Base-by-base conservation (phyloP, 192 early-diverging fungal genomes). In the Jimgerdemannia lactiflua region DNA sequence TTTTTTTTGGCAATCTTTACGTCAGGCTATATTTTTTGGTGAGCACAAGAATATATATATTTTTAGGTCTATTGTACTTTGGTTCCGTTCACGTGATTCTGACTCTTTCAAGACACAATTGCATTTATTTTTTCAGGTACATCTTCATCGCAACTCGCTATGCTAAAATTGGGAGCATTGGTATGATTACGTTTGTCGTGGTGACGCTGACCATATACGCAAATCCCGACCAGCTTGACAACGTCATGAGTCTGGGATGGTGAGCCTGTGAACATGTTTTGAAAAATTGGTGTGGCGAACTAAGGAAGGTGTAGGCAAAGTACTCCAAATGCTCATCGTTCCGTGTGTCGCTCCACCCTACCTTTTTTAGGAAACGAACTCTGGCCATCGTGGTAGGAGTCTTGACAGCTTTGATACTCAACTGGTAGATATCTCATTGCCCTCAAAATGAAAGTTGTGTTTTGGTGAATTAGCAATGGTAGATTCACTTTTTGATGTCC, bases 361-460 rank as follows among this genome's bases (percentile, higher is more conserved):
- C 29, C 29, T 29, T 29, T 29, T 69, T 18, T 40, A 80, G 79
- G 75, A 78, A 86, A 67, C 83, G 90, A 3, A 88, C 85, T 0
- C 39, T 73, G 10, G 81, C 91, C 0, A 87, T 93, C 70, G 79
- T 88, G 39, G 77, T 92, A 67, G 92, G 91, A n/a, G 85, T 89
- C 65, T 18, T 78, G 0, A 83, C 88, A 0, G 90, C 90, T 0
- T 83, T 92, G 79, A 67, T 86, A 17, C 79, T 84, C 0, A 89
- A 75, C 64, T 78, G 70, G 80, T 82, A 75, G 73, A 69, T 29
- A 29, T 29, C 29, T 29, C 29, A 29, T 29, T 0, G 29, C 29
- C 29, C 29, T 29, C 29, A 29, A 29, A 29, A 29, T 29, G 29
- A 29, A 29, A 29, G 29, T 29, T 29, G 29, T 29, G 29, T 29